Evolutionary conservation across 192 early-diverging fungal genomes (phyloP).

Genomic region (Backusella luteola): DNA sequence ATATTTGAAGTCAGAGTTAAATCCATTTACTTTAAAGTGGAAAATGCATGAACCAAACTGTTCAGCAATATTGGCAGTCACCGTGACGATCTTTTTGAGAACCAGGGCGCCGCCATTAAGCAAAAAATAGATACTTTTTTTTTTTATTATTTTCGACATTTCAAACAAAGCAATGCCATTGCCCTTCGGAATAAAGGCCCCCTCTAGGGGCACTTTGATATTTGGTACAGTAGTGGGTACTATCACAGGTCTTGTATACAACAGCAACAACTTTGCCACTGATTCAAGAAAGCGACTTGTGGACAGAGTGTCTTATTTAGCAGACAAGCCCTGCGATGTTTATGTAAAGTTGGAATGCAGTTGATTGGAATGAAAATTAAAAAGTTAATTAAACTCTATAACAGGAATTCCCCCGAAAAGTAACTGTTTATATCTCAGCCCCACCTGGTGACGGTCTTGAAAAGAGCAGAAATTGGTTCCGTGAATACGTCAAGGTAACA

Average conservation of each 20-base stretch:
- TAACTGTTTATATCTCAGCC: conserved; percentile 39
- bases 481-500: conserved; percentile 45
- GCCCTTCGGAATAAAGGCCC: conserved; percentile 38
- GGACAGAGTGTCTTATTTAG: conserved; percentile 31
- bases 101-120: neutral
- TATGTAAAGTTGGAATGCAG: conserved; percentile 21
- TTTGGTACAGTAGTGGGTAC: conserved; percentile 32
- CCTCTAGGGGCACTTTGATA: conserved; percentile 35
- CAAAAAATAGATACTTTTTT: neutral
- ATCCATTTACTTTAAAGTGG: too few relatives aligned
- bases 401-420: conserved; percentile 37
- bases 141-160: neutral
- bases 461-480: conserved; percentile 45
- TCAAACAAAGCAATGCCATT: conserved; percentile 7
- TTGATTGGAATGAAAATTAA: neutral
- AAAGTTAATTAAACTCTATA: neutral
- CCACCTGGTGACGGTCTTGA: conserved; percentile 46
- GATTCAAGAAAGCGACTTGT: conserved; percentile 28
- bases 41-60: neutral
- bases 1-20: too few relatives aligned
- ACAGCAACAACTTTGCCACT: conserved; percentile 27
- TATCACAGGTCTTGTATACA: conserved; percentile 31
- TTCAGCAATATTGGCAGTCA: neutral
- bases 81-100: neutral
- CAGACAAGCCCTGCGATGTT: conserved; percentile 40